A percentile compares a stretch with the other conserved stretches of the same genome.
These are phyloP conservation scores for Hippophae gyantsensis DNA, from an alignment of 306 rosid genomes.

Conservation along the genomic window DNA sequence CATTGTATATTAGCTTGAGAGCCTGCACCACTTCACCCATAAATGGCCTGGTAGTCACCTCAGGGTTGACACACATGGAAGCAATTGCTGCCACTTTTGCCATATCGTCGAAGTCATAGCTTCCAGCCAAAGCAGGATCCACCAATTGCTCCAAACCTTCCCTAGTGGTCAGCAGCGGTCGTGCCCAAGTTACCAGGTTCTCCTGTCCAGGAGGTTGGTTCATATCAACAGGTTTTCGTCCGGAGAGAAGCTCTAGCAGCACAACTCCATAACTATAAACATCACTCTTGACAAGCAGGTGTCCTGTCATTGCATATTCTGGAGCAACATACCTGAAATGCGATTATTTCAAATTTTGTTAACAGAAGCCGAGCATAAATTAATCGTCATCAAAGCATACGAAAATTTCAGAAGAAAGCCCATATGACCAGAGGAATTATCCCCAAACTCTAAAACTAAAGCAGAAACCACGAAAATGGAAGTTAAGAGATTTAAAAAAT, in stretches of 20 bases:
- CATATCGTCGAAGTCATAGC: slow-evolving; percentile 74
- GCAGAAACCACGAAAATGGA: too few species aligned
- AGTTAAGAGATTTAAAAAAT: too few species aligned
- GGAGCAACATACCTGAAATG: slow-evolving; percentile 87
- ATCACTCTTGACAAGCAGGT: slow-evolving; percentile 90
- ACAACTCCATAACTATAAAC: slow-evolving; percentile 98
- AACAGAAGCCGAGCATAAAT: not conserved
- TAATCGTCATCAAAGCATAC: too few species aligned
- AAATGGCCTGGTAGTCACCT: slow-evolving; percentile 79
- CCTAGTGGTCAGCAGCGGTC: slow-evolving; percentile 57
- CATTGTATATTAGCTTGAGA: slow-evolving; percentile 75
- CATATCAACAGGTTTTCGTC: slow-evolving; percentile 94
- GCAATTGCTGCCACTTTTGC: slow-evolving; percentile 92
- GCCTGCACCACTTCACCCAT: slow-evolving; percentile 99
- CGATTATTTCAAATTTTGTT: slow-evolving; percentile 10
- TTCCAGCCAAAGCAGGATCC: slow-evolving; percentile 78
- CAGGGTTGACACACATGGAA: slow-evolving; percentile 82
- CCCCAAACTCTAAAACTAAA: too few species aligned
- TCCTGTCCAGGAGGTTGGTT: slow-evolving; percentile 74
- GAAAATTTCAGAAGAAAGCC: too few species aligned
- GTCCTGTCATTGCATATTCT: slow-evolving; percentile 99
- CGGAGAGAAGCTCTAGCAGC: slow-evolving; percentile 84
- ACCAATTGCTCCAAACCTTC: slow-evolving; percentile 80
- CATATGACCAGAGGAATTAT: too few species aligned
- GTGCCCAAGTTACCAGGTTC: slow-evolving; percentile 87